Conservation (phyloP, 2,329 filamentous ascomycete species). For the Colletotrichum spinosum region DNA sequence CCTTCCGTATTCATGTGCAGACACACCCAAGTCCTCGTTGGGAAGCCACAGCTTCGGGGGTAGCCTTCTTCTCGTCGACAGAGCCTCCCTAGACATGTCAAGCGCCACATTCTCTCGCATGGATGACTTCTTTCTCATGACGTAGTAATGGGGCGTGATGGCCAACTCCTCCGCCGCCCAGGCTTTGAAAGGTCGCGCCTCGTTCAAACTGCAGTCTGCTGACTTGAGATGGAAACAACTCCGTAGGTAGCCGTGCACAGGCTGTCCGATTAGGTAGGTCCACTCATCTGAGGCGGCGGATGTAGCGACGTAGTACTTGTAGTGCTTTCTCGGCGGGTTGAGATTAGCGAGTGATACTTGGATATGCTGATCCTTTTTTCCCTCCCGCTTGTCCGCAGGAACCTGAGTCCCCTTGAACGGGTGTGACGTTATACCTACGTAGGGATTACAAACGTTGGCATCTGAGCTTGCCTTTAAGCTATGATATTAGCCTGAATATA, state of each 20-base stretch:
- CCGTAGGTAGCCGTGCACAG: conserved; percentile 68
- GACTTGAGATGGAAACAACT: conserved; percentile 78
- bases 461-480: no score
- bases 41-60: conserved; percentile 61
- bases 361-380: conserved; percentile 53
- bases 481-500: no score
- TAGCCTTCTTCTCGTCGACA: not conserved
- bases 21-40: conserved; percentile 68
- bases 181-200: conserved; percentile 62
- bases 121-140: conserved; percentile 68
- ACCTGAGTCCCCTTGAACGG: conserved; percentile 65
- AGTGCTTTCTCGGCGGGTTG: conserved; percentile 72
- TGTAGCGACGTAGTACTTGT: conserved; percentile 75
- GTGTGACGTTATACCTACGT: conserved; percentile 63
- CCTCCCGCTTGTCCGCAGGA: not conserved
- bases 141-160: conserved; percentile 75
- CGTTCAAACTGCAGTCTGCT: conserved; percentile 67
- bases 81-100: conserved; percentile 45
- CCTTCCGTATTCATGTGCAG: conserved; percentile 69
- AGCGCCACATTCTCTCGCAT: conserved; percentile 69
- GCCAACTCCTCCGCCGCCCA: conserved; percentile 70
- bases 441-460: no score
- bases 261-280: conserved; percentile 1
- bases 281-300: conserved; percentile 60
- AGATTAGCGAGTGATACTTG: conserved; percentile 66